A percentile compares a stretch with the other conserved stretches of the same genome.
These are phyloP conservation scores for Tetracentron sinense DNA, from an alignment of 164 flowering plant species.

Conservation along the genomic window DNA sequence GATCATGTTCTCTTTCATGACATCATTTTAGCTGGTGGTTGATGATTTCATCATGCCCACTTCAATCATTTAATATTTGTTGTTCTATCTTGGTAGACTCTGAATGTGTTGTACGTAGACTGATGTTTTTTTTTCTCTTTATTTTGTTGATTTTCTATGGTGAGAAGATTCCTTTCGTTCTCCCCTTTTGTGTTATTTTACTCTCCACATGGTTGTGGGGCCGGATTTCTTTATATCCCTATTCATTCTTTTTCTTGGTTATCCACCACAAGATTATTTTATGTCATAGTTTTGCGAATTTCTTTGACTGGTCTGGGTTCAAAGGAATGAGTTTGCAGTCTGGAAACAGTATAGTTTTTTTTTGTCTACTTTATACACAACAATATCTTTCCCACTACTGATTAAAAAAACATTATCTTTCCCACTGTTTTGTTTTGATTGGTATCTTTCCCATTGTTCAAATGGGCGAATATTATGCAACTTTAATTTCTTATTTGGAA, in stretches of 20 bases:
- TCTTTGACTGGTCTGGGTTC: constrained; percentile 3
- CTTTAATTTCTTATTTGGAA: too few species aligned
- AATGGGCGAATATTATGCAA: constrained; percentile 5
- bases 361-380: too few species aligned
- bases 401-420: too few species aligned
- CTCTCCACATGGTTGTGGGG: constrained; percentile 13
- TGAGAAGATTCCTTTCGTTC: constrained; percentile 7
- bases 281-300: neutral
- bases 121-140: neutral
- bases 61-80: too few species aligned
- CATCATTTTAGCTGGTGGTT: neutral
- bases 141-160: neutral
- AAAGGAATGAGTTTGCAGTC: neutral
- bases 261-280: neutral
- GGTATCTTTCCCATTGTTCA: neutral
- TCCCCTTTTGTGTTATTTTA: neutral
- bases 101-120: constrained; percentile 6
- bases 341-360: too few species aligned
- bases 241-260: neutral
- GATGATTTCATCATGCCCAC: neutral
- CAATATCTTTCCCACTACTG: too few species aligned
- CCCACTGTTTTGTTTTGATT: too few species aligned
- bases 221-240: neutral
- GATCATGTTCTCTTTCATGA: constrained; percentile 2
- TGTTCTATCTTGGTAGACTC: constrained; percentile 12